Percentiles rank a stretch among this genome's conserved stretches.
Evolutionary conservation across 306 rosid genomes (phyloP).

Genomic region (Dalbergia oliveri): DNA sequence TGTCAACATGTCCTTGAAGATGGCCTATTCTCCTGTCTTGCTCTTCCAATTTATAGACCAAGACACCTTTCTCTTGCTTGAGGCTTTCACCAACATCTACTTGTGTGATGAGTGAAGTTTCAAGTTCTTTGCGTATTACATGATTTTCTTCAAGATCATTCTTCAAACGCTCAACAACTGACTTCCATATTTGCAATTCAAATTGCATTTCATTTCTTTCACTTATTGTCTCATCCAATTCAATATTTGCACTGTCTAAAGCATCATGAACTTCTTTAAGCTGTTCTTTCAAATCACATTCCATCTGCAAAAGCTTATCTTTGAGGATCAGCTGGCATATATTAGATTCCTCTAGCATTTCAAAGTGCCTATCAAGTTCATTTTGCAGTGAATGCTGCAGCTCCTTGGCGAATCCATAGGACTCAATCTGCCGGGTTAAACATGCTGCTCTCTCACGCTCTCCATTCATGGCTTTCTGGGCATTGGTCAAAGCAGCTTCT

Average conservation of each 20-base stretch:
- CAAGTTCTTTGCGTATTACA: slow-evolving; percentile 65
- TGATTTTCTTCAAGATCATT: slow-evolving; percentile 64
- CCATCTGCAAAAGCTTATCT: slow-evolving; percentile 50
- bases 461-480: slow-evolving; percentile 46
- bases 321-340: slow-evolving; percentile 52
- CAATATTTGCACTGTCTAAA: slow-evolving; percentile 57
- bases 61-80: slow-evolving; percentile 62
- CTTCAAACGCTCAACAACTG: slow-evolving; percentile 59
- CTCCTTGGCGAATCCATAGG: slow-evolving; percentile 52
- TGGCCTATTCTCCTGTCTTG: slow-evolving; percentile 51
- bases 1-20: slow-evolving; percentile 54
- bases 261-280: slow-evolving; percentile 55
- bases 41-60: slow-evolving; percentile 53
- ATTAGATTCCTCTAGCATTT: slow-evolving; percentile 67
- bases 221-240: slow-evolving; percentile 60
- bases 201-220: slow-evolving; percentile 74
- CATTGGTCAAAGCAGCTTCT: slow-evolving; percentile 55
- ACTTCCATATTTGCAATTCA: slow-evolving; percentile 76
- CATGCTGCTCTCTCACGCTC: slow-evolving; percentile 50
- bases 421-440: slow-evolving; percentile 54
- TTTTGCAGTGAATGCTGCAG: slow-evolving; percentile 49
- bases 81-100: slow-evolving; percentile 65
- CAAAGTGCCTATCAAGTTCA: slow-evolving; percentile 64
- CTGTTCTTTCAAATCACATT: slow-evolving; percentile 47
- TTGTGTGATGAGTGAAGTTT: slow-evolving; percentile 81